Conservation (phyloP, 257 asterid genomes). For the Solanum habrochaites region DNA sequence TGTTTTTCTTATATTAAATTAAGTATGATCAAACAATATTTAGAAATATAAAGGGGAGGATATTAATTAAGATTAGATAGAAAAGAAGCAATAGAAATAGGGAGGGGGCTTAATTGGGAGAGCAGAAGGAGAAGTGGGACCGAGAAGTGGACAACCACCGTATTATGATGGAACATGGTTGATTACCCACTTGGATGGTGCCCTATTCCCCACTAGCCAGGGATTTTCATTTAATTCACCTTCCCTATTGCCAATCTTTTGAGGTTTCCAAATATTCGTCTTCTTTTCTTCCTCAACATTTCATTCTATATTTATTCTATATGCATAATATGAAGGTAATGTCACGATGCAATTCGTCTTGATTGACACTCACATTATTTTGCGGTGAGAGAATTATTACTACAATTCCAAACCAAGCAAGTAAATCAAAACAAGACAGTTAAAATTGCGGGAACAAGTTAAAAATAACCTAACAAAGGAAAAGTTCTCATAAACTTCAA, state of each 20-base stretch:
- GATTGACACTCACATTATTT: neutral
- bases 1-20: neutral
- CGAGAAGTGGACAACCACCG: constrained; percentile 69
- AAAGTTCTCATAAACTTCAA: too few relatives aligned
- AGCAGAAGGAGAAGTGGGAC: constrained; percentile 37
- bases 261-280: constrained; percentile 5
- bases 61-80: neutral
- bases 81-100: neutral
- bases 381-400: neutral
- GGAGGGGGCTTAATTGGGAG: constrained; percentile 4
- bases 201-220: neutral
- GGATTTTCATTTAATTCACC: neutral
- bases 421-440: too few relatives aligned
- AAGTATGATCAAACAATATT: too few relatives aligned
- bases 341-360: too few relatives aligned
- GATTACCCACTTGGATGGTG: constrained; percentile 49
- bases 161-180: constrained; percentile 95
- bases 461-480: too few relatives aligned
- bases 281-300: neutral
- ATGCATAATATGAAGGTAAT: neutral
- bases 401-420: too few relatives aligned
- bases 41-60: neutral
- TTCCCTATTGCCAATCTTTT: constrained; percentile 9
- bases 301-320: neutral
- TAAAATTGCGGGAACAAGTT: too few relatives aligned